Evolutionary conservation across 1,284 basidiomycete species (phyloP).

Genomic region (Stygiomarasmius scandens): DNA sequence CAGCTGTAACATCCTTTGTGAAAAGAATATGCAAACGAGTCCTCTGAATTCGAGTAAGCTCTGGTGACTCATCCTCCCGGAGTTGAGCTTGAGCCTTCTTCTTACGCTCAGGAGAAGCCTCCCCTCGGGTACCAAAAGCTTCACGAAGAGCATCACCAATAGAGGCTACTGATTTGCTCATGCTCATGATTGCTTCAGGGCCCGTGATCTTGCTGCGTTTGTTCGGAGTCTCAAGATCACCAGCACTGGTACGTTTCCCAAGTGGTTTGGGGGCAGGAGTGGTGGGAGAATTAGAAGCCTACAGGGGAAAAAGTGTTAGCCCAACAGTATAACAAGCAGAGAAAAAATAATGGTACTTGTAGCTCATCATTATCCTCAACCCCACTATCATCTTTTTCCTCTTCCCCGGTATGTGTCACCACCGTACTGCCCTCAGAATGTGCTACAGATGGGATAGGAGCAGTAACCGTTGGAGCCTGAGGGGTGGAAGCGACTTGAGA

Average conservation of each 20-base stretch:
- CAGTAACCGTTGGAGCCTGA: background rate
- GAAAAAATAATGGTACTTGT: background rate
- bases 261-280: background rate
- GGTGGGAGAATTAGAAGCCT: background rate
- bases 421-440: too few relatives aligned
- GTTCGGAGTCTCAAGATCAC: background rate
- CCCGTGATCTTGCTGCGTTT: background rate
- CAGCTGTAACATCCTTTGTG: background rate
- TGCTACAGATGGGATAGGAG: background rate
- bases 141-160: slow-evolving; percentile 1
- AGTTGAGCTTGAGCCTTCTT: background rate
- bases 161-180: background rate
- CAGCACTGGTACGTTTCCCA: background rate
- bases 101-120: background rate
- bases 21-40: background rate
- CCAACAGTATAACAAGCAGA: background rate
- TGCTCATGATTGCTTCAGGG: background rate
- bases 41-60: background rate
- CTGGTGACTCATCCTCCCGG: background rate
- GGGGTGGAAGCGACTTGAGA: background rate
- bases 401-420: too few relatives aligned
- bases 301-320: background rate
- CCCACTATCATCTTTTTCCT: too few relatives aligned
- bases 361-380: too few relatives aligned
- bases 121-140: background rate